Evolutionary conservation across 306 rosid species (phyloP).

Genomic region (Myrica gale): DNA sequence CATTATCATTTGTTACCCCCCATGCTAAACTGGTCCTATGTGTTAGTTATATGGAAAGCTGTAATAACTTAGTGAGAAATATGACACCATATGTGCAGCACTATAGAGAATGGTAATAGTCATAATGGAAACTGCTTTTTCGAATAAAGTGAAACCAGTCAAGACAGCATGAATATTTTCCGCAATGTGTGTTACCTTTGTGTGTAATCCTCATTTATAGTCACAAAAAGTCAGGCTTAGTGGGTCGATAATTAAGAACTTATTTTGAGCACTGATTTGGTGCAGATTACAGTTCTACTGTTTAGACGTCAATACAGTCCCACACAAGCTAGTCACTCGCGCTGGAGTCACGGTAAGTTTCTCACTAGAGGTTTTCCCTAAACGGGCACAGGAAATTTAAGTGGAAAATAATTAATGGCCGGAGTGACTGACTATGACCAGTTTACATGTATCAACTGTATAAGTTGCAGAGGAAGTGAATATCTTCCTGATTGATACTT

Average conservation of each 20-base stretch:
- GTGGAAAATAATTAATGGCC: no score
- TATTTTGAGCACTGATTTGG: slow-evolving; percentile 20
- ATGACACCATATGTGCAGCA: background rate
- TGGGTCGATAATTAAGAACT: slow-evolving; percentile 15
- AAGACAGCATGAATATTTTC: background rate
- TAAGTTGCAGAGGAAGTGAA: background rate
- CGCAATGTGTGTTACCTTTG: background rate
- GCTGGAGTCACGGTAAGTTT: slow-evolving; percentile 88
- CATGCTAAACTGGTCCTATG: background rate
- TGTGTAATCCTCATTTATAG: background rate
- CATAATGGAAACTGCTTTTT: background rate
- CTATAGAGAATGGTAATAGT: background rate
- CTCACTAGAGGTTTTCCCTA: background rate
- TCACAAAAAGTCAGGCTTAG: slow-evolving; percentile 8
- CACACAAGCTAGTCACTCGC: slow-evolving; percentile 72
- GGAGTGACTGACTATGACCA: no score
- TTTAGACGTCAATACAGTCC: slow-evolving; percentile 70
- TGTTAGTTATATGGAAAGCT: background rate
- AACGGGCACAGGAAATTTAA: no score
- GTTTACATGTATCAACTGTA: background rate
- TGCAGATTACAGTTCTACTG: slow-evolving; percentile 72
- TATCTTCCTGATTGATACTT: background rate
- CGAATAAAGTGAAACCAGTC: background rate
- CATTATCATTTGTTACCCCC: background rate
- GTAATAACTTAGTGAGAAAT: background rate